Evolutionary conservation across 2,329 filamentous ascomycete genomes (phyloP).

Genomic region (Diplodia corticola): DNA sequence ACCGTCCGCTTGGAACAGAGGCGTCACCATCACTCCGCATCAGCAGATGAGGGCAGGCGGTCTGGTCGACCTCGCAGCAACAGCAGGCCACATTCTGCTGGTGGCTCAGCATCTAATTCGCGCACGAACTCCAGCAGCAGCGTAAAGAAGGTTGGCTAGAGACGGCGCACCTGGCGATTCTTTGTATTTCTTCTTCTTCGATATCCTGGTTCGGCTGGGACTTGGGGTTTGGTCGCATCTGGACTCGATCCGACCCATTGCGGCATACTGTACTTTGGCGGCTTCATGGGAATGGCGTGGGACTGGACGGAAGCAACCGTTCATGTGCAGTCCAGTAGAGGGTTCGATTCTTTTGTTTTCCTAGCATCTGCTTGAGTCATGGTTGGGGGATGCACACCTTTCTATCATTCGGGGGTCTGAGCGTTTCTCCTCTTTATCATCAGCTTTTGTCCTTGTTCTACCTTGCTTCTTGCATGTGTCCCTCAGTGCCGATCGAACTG

Average conservation of each 20-base stretch:
- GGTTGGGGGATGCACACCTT: conserved; percentile 13
- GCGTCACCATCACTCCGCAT: conserved; percentile 35
- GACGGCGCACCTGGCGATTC: conserved; percentile 10
- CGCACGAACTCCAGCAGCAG: conserved; percentile 22
- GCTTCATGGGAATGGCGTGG: conserved; percentile 18
- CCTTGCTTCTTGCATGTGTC: background rate
- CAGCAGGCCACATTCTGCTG: conserved; percentile 40
- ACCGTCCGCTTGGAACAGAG: conserved; percentile 33
- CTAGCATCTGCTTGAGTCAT: conserved; percentile 13
- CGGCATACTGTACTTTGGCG: conserved; percentile 20
- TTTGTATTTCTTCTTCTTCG: conserved; percentile 20
- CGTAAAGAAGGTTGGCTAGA: conserved; percentile 19
- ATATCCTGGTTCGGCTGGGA: conserved; percentile 1
- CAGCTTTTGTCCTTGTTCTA: conserved; percentile 3
- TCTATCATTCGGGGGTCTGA: conserved; percentile 15
- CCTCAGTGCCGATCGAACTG: background rate
- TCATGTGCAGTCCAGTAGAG: conserved; percentile 18
- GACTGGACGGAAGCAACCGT: conserved; percentile 3
- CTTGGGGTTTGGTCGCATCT: conserved; percentile 8
- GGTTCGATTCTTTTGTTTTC: conserved; percentile 16
- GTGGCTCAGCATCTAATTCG: conserved; percentile 17
- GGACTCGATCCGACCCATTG: conserved; percentile 15
- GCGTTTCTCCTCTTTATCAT: conserved; percentile 17
- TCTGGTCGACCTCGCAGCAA: conserved; percentile 42
- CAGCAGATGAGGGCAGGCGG: conserved; percentile 38